A percentile compares a stretch with the other conserved stretches of the same genome.
Conservation (phyloP, 108 stramenopile species). For the Stephanodiscus triporus region DNA sequence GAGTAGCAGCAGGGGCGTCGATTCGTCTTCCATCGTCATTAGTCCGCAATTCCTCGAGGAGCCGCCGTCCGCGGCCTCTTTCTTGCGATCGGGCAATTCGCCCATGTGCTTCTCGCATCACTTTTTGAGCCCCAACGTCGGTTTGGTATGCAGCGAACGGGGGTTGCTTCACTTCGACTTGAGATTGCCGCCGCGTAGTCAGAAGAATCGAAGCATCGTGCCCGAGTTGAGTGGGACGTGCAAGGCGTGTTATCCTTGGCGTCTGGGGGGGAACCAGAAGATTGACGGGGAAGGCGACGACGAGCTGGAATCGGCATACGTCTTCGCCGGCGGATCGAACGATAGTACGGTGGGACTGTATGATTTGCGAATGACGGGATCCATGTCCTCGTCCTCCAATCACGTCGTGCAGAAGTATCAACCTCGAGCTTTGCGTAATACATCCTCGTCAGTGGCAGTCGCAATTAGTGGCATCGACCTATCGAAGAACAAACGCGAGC, state of each 20-base stretch:
- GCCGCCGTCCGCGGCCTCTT: conserved; percentile 13
- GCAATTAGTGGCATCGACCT: conserved; percentile 82
- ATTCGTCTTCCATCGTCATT: background rate
- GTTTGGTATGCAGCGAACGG: conserved; percentile 77
- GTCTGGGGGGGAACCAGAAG: conserved; percentile 1
- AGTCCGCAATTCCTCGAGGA: background rate
- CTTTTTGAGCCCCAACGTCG: conserved; percentile 65
- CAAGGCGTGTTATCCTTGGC: conserved; percentile 73
- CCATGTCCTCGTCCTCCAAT: conserved; percentile 9
- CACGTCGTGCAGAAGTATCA: conserved; percentile 58
- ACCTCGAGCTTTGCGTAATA: conserved; percentile 42
- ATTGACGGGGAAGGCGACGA: conserved; percentile 11
- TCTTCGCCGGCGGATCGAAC: conserved; percentile 73
- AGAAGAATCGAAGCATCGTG: conserved; percentile 57
- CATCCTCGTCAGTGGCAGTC: conserved; percentile 34
- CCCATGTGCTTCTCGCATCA: conserved; percentile 83
- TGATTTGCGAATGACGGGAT: conserved; percentile 78
- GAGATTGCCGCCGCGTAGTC: conserved; percentile 66
- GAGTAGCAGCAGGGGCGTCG: too few species aligned
- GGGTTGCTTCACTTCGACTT: conserved; percentile 78
- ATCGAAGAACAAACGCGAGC: conserved; percentile 64
- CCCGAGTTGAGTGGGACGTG: conserved; percentile 42
- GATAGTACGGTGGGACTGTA: conserved; percentile 63
- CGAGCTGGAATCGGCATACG: conserved; percentile 68
- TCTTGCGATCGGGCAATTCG: conserved; percentile 17